A percentile compares a stretch with the other conserved stretches of the same genome.
phyloP scores from a whole-genome alignment of 2,329 filamentous ascomycete genomes.

The Aspergillus fructus region DNA sequence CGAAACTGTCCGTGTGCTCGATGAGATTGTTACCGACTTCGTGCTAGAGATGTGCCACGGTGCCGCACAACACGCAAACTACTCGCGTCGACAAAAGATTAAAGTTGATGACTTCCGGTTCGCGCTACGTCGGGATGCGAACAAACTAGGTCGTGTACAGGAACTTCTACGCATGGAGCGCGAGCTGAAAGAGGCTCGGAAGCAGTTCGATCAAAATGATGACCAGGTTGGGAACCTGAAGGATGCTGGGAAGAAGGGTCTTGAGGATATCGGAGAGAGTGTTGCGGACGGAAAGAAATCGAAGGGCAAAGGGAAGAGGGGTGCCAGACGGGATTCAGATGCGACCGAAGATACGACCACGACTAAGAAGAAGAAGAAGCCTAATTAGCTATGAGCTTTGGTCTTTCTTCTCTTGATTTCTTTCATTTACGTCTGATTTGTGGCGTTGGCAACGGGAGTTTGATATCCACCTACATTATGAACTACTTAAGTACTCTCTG shows the following conservation, averaged over 20 bases:
- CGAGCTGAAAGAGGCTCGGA: slow-evolving; percentile 78
- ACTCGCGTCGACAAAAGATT: slow-evolving; percentile 89
- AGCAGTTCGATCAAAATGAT: slow-evolving; percentile 52
- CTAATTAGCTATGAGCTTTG: slow-evolving; percentile 4
- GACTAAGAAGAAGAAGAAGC: slow-evolving; percentile 34
- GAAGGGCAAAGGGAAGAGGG: slow-evolving; percentile 38
- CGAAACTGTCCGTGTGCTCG: slow-evolving; percentile 80
- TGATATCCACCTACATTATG: slow-evolving; percentile 4
- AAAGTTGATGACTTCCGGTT: slow-evolving; percentile 99
- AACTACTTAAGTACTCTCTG: slow-evolving; percentile 3
- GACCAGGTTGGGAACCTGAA: slow-evolving; percentile 40
- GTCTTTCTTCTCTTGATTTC: slow-evolving; percentile 2
- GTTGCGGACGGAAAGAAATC: slow-evolving; percentile 32
- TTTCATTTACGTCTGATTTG: neutral
- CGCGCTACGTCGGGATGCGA: slow-evolving; percentile 78
- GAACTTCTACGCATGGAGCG: slow-evolving; percentile 87
- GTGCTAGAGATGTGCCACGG: slow-evolving; percentile 91
- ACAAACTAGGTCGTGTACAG: slow-evolving; percentile 83
- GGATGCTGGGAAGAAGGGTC: slow-evolving; percentile 37
- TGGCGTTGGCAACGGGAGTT: slow-evolving; percentile 10
- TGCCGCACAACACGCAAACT: slow-evolving; percentile 79
- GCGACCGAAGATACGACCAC: slow-evolving; percentile 34
- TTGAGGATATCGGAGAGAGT: slow-evolving; percentile 30
- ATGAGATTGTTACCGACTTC: slow-evolving; percentile 96
- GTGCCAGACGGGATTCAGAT: slow-evolving; percentile 32